These are phyloP conservation scores for Hebeloma cylindrosporum DNA, from an alignment of 768 basidiomycete genomes.

Conservation along the genomic window DNA sequence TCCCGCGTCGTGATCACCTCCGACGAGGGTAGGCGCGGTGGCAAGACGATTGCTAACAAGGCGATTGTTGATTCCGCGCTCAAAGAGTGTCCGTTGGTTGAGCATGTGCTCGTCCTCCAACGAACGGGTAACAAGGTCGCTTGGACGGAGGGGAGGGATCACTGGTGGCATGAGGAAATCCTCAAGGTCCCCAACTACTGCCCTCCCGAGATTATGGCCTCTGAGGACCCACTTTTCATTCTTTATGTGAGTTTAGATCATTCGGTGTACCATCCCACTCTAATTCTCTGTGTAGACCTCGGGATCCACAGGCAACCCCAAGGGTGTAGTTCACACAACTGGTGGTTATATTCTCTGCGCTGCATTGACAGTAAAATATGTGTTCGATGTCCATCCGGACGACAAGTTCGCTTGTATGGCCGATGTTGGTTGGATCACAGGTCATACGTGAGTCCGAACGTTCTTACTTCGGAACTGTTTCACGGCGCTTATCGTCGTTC, in stretches of 20 bases:
- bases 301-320: conserved; percentile 93
- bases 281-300: conserved; percentile 62
- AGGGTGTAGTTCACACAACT: conserved; percentile 92
- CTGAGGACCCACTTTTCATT: conserved; percentile 98
- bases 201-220: conserved; percentile 80
- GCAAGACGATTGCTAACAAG: conserved; percentile 93
- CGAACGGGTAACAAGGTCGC: conserved; percentile 83
- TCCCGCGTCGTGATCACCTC: conserved; percentile 92
- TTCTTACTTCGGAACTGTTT: conserved; percentile 7
- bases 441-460: conserved; percentile 84
- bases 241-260: conserved; percentile 74
- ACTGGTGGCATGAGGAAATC: conserved; percentile 96
- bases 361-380: conserved; percentile 91
- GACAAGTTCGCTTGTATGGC: conserved; percentile 98
- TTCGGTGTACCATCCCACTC: background rate
- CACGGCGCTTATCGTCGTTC: conserved; percentile 13
- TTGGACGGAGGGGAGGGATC: conserved; percentile 82
- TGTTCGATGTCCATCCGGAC: conserved; percentile 96
- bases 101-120: conserved; percentile 87
- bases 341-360: conserved; percentile 91
- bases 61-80: conserved; percentile 91
- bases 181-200: conserved; percentile 85
- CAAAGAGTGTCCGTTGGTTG: conserved; percentile 78
- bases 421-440: conserved; percentile 98
- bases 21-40: conserved; percentile 92